phyloP scores from a whole-genome alignment of 1,284 basidiomycete genomes.

The Ganoderma meredithae region DNA sequence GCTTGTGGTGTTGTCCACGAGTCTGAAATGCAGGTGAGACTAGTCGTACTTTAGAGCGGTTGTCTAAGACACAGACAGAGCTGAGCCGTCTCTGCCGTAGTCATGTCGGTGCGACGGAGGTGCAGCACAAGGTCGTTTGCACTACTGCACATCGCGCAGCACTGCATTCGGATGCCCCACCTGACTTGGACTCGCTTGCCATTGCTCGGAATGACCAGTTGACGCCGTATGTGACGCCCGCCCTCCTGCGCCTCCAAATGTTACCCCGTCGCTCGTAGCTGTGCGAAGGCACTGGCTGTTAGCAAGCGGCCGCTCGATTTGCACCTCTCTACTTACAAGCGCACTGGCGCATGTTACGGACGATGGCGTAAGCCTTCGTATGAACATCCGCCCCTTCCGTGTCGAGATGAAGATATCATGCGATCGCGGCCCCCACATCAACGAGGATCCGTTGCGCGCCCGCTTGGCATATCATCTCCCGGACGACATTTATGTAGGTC shows the following conservation, averaged over 20 bases:
- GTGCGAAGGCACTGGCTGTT: conserved; percentile 1
- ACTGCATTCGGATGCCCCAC: neutral
- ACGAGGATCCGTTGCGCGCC: neutral
- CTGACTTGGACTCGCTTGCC: neutral
- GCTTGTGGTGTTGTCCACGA: neutral
- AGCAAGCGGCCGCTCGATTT: neutral
- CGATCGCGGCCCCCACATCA: neutral
- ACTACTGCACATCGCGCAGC: neutral
- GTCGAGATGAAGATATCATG: conserved; percentile 1
- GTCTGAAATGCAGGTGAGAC: neutral
- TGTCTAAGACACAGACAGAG: neutral
- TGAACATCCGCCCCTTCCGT: neutral
- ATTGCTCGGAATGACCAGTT: neutral
- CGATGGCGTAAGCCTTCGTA: neutral
- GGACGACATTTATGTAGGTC: neutral
- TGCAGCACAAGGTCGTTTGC: neutral
- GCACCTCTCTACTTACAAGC: neutral
- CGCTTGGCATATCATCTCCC: neutral
- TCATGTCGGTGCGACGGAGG: neutral
- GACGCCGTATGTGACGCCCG: neutral
- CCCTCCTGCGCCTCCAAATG: neutral
- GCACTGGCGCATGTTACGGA: neutral
- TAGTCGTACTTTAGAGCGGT: neutral
- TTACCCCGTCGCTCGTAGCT: neutral
- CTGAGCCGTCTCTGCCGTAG: neutral